phyloP scores from a whole-genome alignment of 1,284 basidiomycete genomes.

The Golubevia sp. region DNA sequence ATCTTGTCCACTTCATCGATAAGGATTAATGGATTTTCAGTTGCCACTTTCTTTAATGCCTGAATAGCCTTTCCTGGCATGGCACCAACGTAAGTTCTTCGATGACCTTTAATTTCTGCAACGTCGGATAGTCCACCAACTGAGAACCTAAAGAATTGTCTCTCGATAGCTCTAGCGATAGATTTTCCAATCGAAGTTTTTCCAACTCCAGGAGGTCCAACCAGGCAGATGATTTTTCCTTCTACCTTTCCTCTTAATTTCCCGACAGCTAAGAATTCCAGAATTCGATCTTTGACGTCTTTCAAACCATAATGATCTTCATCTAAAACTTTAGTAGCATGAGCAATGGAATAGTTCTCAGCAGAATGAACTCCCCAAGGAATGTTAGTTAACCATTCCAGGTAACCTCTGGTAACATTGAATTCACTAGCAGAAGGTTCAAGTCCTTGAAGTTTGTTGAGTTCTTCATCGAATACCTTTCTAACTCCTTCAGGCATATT shows the following conservation, averaged over 20 bases:
- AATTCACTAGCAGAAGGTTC: constrained; percentile 84
- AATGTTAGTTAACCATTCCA: constrained; percentile 71
- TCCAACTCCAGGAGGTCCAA: constrained; percentile 95
- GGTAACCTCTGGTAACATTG: constrained; percentile 72
- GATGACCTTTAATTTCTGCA: constrained; percentile 98
- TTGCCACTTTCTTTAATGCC: constrained; percentile 92
- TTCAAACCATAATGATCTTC: constrained; percentile 96
- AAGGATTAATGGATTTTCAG: constrained; percentile 87
- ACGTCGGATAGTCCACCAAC: constrained; percentile 96
- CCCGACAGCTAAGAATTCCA: constrained; percentile 97
- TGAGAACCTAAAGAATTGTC: constrained; percentile 93
- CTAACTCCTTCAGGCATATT: constrained; percentile 91
- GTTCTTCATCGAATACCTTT: constrained; percentile 96
- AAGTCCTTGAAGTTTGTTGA: constrained; percentile 86
- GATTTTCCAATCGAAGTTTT: constrained; percentile 87
- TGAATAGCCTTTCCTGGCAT: constrained; percentile 98
- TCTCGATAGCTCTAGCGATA: constrained; percentile 81
- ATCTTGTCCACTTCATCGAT: constrained; percentile 99
- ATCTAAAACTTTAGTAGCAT: constrained; percentile 84
- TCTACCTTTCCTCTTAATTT: constrained; percentile 95
- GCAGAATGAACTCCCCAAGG: constrained; percentile 95
- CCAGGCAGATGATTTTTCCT: constrained; percentile 96
- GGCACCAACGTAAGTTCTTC: constrained; percentile 93
- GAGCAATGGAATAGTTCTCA: constrained; percentile 88
- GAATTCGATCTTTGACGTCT: constrained; percentile 92